These are phyloP conservation scores for Cucurbitaria berberidis DNA, from an alignment of 2,329 filamentous ascomycete species.

Conservation along the genomic window DNA sequence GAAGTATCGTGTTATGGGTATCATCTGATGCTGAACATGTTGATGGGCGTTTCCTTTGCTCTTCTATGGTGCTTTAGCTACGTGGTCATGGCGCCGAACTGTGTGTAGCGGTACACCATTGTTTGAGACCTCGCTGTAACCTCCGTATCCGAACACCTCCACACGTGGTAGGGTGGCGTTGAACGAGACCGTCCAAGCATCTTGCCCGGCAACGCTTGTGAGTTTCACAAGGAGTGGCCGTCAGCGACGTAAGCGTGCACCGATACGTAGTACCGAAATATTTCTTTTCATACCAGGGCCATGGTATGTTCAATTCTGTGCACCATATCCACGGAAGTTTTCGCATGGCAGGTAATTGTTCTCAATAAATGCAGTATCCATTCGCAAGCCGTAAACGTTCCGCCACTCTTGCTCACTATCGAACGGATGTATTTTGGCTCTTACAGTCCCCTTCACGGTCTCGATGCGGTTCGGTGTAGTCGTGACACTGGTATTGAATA, in stretches of 20 bases:
- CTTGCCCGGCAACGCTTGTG: not conserved
- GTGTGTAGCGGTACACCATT: too few relatives aligned
- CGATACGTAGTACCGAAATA: not conserved
- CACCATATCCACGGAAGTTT: constrained; percentile 37
- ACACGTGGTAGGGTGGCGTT: not conserved
- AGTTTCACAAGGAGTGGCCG: not conserved
- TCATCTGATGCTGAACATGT: too few relatives aligned
- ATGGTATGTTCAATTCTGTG: not conserved
- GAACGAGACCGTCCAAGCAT: not conserved
- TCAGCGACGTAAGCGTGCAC: not conserved
- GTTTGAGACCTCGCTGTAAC: not conserved
- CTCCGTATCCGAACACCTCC: not conserved
- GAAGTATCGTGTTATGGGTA: too few relatives aligned
- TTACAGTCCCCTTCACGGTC: constrained; percentile 42
- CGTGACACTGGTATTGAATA: constrained; percentile 56
- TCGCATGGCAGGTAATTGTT: constrained; percentile 47
- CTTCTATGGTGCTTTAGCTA: too few relatives aligned
- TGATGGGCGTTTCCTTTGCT: too few relatives aligned
- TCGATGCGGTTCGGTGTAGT: constrained; percentile 40
- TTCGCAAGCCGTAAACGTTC: constrained; percentile 42
- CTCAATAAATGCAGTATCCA: constrained; percentile 51
- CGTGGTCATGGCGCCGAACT: too few relatives aligned
- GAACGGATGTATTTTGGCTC: constrained; percentile 39
- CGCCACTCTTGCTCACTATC: constrained; percentile 34
- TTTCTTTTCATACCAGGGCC: not conserved